A percentile compares a stretch with the other conserved stretches of the same genome.
Evolutionary conservation across 2,329 filamentous ascomycete genomes (phyloP).

Genomic region (Monosporascus sp.): DNA sequence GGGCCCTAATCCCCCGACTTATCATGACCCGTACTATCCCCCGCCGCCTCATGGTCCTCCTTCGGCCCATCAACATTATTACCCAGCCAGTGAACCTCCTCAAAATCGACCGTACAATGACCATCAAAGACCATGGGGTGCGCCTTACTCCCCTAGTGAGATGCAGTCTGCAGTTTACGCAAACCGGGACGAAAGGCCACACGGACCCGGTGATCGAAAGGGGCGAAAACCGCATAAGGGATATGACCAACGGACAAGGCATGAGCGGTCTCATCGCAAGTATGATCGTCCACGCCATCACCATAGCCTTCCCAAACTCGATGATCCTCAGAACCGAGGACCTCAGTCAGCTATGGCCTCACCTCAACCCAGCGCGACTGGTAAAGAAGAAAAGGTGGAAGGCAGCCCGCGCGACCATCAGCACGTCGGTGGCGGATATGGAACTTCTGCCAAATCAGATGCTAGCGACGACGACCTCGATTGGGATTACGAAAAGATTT

Average conservation of each 20-base stretch:
- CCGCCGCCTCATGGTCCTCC: conserved; percentile 1
- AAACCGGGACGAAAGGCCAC: neutral
- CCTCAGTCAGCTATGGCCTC: neutral
- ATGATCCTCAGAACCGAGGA: neutral
- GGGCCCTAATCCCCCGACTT: neutral
- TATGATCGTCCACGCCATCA: neutral
- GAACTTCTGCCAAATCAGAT: neutral
- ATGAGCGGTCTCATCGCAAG: neutral
- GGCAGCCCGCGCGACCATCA: too few species aligned
- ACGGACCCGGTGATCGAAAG: neutral
- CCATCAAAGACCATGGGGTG: neutral
- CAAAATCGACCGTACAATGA: neutral
- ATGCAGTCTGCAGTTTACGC: neutral
- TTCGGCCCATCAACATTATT: conserved; percentile 8
- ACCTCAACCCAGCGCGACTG: neutral
- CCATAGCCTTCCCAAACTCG: neutral
- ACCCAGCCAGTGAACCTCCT: neutral
- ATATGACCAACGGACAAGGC: neutral
- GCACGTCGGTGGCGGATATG: neutral
- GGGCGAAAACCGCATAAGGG: neutral
- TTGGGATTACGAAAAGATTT: conserved; percentile 22
- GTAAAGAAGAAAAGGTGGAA: neutral
- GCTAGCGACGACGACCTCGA: conserved; percentile 12
- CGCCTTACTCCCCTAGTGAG: neutral
- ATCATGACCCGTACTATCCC: neutral